Evolutionary conservation across 352 stramenopile species (phyloP), one percentile per base, ranked within the genome.

Genomic region (Pythium aphanidermatum): DNA sequence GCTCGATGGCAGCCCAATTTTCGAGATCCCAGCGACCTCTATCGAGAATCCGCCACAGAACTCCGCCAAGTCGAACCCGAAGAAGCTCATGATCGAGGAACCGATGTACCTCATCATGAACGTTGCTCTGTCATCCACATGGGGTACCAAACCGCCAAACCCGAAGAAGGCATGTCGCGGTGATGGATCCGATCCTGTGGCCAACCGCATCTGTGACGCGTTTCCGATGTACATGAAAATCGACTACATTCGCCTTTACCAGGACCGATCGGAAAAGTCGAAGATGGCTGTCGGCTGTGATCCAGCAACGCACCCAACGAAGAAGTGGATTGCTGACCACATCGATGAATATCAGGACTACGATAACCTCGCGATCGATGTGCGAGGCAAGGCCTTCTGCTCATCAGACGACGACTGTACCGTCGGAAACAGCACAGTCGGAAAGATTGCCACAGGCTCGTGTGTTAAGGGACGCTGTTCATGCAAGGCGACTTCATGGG

Each of bases 61-160:
- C 32, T 36, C 30, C 1, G 33, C 42, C 0, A 65, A 75, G 38
- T 74, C 34, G 48, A 92, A 63, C 81, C 84, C 72, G 50, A 78
- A 60, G 63, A 95, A 69, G 62, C 84, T 83, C 51, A 97, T 98
- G 71, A 77, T 96, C 21, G 75, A 91, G 21, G 93, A 98, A 60
- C 93, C 93, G 0, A 85, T 95, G 68, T 97, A 97, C 47, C 55
- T 98, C 46, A 79, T 98, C 37, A 74, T 98, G 40, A 98, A 98
- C 64, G 96, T 95, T 17, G 93, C 93, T 8, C 72, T 98, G 46
- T 96, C 85, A 24, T 83, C 63, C 17, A 80, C 85, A 25, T 98
- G 92, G 93, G 74, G 74, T 11, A 55, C 77, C 0, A 66, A 51
- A 13, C 77, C 77, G 4, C 74, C 77, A 24, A 89, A 89, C 42